phyloP scores from a whole-genome alignment of 768 basidiomycete genomes.

The Naematelia encephala region DNA sequence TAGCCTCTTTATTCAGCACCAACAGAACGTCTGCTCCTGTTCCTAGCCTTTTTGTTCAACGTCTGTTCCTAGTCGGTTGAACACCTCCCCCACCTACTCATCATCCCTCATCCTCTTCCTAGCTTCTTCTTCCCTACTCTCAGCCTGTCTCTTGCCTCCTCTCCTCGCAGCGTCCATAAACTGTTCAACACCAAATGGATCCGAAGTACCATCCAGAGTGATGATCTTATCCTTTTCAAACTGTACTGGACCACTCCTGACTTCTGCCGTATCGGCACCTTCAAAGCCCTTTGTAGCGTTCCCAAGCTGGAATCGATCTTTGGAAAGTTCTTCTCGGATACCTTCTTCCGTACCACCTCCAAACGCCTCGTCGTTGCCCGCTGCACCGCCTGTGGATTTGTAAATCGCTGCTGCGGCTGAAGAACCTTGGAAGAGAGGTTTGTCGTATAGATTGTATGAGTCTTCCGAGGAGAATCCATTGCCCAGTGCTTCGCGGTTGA shows the following conservation, averaged over 20 bases:
- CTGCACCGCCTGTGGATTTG: conserved; percentile 76
- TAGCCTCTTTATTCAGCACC: no score
- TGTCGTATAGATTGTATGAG: conserved; percentile 89
- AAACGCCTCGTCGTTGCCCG: conserved; percentile 83
- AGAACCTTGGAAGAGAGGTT: conserved; percentile 92
- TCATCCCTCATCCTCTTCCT: conserved; percentile 19
- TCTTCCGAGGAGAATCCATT: conserved; percentile 85
- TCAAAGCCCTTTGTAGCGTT: conserved; percentile 79
- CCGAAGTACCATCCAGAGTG: conserved; percentile 55
- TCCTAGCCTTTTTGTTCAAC: no score
- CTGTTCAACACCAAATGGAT: conserved; percentile 93
- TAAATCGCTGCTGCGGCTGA: conserved; percentile 99
- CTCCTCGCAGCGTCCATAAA: conserved; percentile 97
- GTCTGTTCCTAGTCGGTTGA: no score
- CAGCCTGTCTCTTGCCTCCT: conserved; percentile 69
- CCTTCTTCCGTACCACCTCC: conserved; percentile 96
- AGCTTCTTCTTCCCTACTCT: conserved; percentile 8
- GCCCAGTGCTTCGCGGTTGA: conserved; percentile 89
- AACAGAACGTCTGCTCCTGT: no score
- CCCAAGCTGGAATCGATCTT: conserved; percentile 90
- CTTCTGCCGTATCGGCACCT: conserved; percentile 79
- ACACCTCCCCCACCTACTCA: conserved; percentile 5
- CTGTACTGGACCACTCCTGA: conserved; percentile 89
- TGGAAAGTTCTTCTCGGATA: conserved; percentile 80
- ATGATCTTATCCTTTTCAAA: conserved; percentile 81